Base-by-base conservation (phyloP, 768 basidiomycete species). In the Candolleomyces aberdarensis region DNA sequence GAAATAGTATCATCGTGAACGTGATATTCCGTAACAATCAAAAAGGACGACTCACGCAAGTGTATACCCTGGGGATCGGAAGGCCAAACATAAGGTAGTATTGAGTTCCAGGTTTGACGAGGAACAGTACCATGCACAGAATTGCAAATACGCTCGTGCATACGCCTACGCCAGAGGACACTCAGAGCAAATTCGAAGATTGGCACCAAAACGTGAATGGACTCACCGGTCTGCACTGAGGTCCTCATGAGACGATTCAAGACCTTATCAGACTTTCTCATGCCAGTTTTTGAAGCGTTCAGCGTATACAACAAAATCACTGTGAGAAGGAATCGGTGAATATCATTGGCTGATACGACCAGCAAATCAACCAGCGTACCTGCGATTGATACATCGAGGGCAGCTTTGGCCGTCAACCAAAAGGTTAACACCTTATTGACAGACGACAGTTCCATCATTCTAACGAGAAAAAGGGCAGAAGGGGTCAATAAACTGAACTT, bases 41-140 rank as follows among this genome's bases (percentile, higher is more conserved):
- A 26, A 2, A 36, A 14, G 8, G 1, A 36, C 22, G 11, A 60
- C 50, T 19, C 32, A 60, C 59, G 22, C 50, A 53, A 8, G 59
- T 53, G 26, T 60, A 60, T 11, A 60, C 59, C 15, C 59, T 32
- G 31, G 31, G 19, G 36, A 60, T 60, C 8, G 59, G 59, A 15
- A 60, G 40, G 3, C 59, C 59, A 43, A 60, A 60, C 14, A 60
- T 43, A 14, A 54, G 32, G 31, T 60, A 60, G 26, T 54, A 60
- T 14, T 52, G 49, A 13, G 59, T 60, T 6, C 51, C 51, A 14
- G 59, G 59, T 11, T 26, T 17, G 7, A 51, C 44, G 8, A 60
- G 40, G 32, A 31, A 60, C 14, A 60, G 50, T 3, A 60, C 43
- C 50, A 60, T 52, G 32, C 59, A 53, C 19, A 60, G 29, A 3